phyloP scores from a whole-genome alignment of 2,329 filamentous ascomycete genomes.

The Aspergillus sp. region DNA sequence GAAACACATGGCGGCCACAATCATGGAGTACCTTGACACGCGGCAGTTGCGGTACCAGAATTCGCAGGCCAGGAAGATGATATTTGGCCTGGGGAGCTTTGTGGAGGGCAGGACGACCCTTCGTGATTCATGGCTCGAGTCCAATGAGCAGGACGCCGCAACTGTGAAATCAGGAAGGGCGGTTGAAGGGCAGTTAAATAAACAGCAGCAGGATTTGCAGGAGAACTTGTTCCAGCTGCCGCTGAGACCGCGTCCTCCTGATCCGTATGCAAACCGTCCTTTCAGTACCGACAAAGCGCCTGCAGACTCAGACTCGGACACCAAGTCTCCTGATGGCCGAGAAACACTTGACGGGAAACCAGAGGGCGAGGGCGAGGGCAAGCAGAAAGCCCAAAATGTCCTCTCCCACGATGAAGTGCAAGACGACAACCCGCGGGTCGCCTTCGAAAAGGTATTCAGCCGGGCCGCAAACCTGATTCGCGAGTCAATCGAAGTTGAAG shows the following conservation, averaged over 20 bases:
- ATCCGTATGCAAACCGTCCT: too few relatives aligned
- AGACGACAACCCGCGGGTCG: too few relatives aligned
- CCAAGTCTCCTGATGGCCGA: neutral
- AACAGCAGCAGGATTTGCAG: too few relatives aligned
- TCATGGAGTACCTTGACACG: slow-evolving; percentile 23
- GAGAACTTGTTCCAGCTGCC: too few relatives aligned
- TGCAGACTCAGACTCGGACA: neutral
- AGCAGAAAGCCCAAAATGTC: too few relatives aligned
- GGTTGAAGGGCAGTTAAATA: too few relatives aligned
- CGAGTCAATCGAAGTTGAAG: slow-evolving; percentile 21
- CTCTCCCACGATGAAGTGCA: too few relatives aligned
- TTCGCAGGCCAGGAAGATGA: slow-evolving; percentile 23
- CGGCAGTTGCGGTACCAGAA: slow-evolving; percentile 23
- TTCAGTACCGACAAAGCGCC: too few relatives aligned
- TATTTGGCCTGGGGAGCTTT: slow-evolving; percentile 21
- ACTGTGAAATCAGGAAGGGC: too few relatives aligned
- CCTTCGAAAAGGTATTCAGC: slow-evolving; percentile 14
- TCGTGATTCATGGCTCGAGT: too few relatives aligned
- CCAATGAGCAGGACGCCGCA: too few relatives aligned
- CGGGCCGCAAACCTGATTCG: slow-evolving; percentile 18
- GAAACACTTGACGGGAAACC: neutral
- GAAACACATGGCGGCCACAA: slow-evolving; percentile 18
- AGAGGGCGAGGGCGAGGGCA: neutral
- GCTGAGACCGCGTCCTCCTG: too few relatives aligned
- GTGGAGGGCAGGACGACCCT: slow-evolving; percentile 21